Evolutionary conservation across 805 yeast genomes (phyloP).

Genomic region (Hemisphaericaspora nanyangensis): DNA sequence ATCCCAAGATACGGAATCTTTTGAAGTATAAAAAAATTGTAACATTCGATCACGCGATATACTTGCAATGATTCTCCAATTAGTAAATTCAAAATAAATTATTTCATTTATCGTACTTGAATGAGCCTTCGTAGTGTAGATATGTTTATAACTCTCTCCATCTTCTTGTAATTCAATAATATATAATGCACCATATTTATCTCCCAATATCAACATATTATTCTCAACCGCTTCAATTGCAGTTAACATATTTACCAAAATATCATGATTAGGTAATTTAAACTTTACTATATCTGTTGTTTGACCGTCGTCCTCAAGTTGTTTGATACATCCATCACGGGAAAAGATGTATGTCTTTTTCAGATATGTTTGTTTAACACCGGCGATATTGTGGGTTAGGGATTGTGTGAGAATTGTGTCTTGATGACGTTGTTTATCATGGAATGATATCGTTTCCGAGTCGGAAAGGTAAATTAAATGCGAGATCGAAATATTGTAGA

Average conservation of each 20-base stretch:
- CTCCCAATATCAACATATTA: conserved; percentile 43
- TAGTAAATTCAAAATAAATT: conserved; percentile 25
- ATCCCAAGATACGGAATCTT: conserved; percentile 36
- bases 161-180: conserved; percentile 15
- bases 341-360: conserved; percentile 39
- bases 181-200: conserved; percentile 42
- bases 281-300: conserved; percentile 10
- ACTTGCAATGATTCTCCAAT: conserved; percentile 35
- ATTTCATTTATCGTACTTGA: conserved; percentile 50
- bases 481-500: conserved; percentile 19
- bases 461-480: conserved; percentile 30
- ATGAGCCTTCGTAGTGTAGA: conserved; percentile 42
- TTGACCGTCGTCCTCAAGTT: conserved; percentile 10
- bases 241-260: conserved; percentile 38
- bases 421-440: conserved; percentile 13
- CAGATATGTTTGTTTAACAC: conserved; percentile 27
- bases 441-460: conserved; percentile 32
- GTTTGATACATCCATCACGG: conserved; percentile 36
- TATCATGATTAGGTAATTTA: conserved; percentile 24
- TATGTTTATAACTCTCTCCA: conserved; percentile 6
- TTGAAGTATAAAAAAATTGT: conserved; percentile 42
- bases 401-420: conserved; percentile 28
- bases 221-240: conserved; percentile 33
- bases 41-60: conserved; percentile 62
- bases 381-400: conserved; percentile 29